Evolutionary conservation across 352 stramenopile genomes (phyloP), one percentile per base, ranked within the genome.

Genomic region (Bremia lactucae): DNA sequence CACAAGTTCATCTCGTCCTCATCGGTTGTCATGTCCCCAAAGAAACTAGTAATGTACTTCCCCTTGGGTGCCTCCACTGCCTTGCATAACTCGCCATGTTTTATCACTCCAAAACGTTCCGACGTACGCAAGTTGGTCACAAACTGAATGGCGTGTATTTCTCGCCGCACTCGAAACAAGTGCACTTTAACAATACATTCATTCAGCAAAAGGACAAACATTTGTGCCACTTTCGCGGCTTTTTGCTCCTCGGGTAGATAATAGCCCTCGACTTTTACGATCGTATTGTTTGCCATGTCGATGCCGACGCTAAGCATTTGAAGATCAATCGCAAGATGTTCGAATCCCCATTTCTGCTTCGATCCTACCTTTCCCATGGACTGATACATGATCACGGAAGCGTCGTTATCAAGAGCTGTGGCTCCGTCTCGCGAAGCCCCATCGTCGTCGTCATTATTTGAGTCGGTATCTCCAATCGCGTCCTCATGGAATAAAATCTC

Each of bases 401-500:
- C 26, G 7, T 62, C 49, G 10, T 62, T 49, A 14, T 57, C 52
- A 1, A 59, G 22, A 1, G 55, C 53, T 6, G 59, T 11, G 2
- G 54, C 58, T 5, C 43, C 54, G 13, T 55, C 54, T 0, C 14
- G 43, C 0, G 54, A 62, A 16, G 46, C 49, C 1, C 10, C 38
- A 35, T 62, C 54, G 34, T 62, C 48, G 6, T 62, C 48, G 16
- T 62, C 54, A 19, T 54, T 13, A 4, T 59, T 43, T 18, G 49
- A 62, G 42, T 62, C 54, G 0, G 49, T 59, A 11, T 59, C 54
- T 25, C 33, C 54, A 40, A 62, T 59, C 5, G 54, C 54, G 34
- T 62, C 54, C 45, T 62, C 54, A 36, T 59, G 48, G 36, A 62
- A 62, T 6, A 62, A 44, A 29, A 62, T 59, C 38, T 62, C 54